Base-by-base conservation (phyloP, 2,329 filamentous ascomycete genomes). In the Penicillium sclerotiorum region DNA sequence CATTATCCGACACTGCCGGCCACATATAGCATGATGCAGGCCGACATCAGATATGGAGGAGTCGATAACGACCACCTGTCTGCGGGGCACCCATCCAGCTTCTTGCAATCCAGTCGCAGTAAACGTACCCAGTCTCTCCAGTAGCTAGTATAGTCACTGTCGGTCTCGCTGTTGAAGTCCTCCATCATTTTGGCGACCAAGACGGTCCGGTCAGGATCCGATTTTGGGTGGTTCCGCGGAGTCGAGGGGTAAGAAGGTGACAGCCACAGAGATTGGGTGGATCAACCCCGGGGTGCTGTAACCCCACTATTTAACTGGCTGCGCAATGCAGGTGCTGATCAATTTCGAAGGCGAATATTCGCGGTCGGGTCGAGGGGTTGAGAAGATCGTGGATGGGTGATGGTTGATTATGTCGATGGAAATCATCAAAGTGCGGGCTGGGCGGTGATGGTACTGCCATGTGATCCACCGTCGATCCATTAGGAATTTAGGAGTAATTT, bases 71-170 rank as follows among this genome's bases (percentile, higher is more conserved):
- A 37, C 12, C n/a, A 27, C 22, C 25, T 13, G 23, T 15, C 43
- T 46, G 43, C 43, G 43, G 43, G 43, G 43, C 43, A 39, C 9
- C 17, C 17, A 35, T 17, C 11, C 30, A 22, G 21, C 30, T n/a
- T 22, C 21, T 36, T 17, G 25, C 35, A 22, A 27, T 21, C 25
- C 23, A 20, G 15, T 15, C 11, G 21, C 43, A 53, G 55, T 52
- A 35, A 32, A 86, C 90, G 78, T 80, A 97, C 94, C 94, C 94
- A 99, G 77, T 99, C 94, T 72, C 93, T 82, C 94, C 94, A 99
- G 74, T 97, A 99, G 75, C 91, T 97, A 41, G 94, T 96, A 72
- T 97, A 99, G 77, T 99, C 94, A 74, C 92, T 96, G 71, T 99
- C 94, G 11, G 92, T 95, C 74, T 99, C 94, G 69, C 91, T 96